Base-by-base conservation (phyloP, 2,329 filamentous ascomycete species). In the Neonectria coccinea region DNA sequence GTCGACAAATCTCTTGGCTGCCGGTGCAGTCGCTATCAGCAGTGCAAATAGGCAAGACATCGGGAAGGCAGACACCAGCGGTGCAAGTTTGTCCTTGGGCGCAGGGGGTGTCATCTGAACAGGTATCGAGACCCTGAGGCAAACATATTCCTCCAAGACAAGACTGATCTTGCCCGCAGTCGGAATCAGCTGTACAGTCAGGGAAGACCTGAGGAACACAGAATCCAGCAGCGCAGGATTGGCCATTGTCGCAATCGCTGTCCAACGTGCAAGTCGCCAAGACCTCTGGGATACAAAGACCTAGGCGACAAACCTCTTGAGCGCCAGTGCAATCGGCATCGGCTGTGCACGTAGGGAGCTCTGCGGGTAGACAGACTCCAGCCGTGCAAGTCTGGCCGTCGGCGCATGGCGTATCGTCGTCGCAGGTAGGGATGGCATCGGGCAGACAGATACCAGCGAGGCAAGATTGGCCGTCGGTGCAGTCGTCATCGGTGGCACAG, bases 51-150 rank as follows among this genome's bases (percentile, higher is more conserved):
- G 59, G 45, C 20, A 62, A 47, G 9, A 22, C 18, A 6, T 31
- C n/a, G 1, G 59, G 44, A 14, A 62, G 52, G 33, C 59, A 62
- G 11, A 56, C 59, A 9, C 59, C 59, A 2, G 36, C 29, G 12
- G 54, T 55, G 41, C 59, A 62, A 16, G 44, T 39, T 44, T 62
- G 59, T 11, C 59, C 59, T 31, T 42, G 33, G 5, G 42, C 27
- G 27, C 59, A 61, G n/a, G 39, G n/a, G 8, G 29, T 18, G 12
- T 20, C 10, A 7, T 14, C 36, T 2, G 14, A 20, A 14, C 59
- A 61, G 14, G 33, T 48, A 11, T 22, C 3, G 18, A 61, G 44
- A 8, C 31, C 33, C 7, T 53, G 27, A 2, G 59, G 59, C 3
- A 61, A 31, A 36, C 59, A 61, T 12, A 51, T 31, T 18, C 59